Evolutionary conservation across 1,284 basidiomycete genomes (phyloP), one percentile per base, ranked within the genome.

Genomic region (Sporisorium reilianum): DNA sequence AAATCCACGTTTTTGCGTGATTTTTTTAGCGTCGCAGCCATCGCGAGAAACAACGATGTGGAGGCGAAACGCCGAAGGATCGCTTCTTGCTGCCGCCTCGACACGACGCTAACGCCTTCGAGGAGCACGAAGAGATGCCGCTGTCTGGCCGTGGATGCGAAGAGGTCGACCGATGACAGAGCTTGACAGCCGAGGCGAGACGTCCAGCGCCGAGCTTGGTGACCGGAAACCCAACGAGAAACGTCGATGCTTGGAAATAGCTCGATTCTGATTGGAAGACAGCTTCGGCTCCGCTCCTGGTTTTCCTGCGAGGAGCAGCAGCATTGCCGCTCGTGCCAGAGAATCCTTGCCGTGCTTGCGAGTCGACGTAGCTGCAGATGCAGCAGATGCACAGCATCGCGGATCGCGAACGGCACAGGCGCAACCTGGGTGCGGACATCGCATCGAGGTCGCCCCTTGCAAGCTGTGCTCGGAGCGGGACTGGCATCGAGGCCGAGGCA

Each of bases 191-290:
- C n/a, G 8, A 52, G 16, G 26, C 22, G 23, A 40, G 3, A 22
- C 14, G 14, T 25, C 48, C 34, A 30, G 48, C 45, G 30, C 30
- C 22, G 34, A 34, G 49, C 49, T 16, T 6, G 16, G 32, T 8
- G 46, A 49, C 38, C 8, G 34, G 8, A 16, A 40, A 50, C n/a
- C 30, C 34, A 23, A 46, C 5, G 53, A 23, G 14, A n/a, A 40
- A 32, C 10, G 26, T 22, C 20, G 32, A 28, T 40, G 62, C n/a
- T 70, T 70, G 57, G 62, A 58, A 70, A 64, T 70, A 64, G 67
- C 62, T 50, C 67, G 67, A 53, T 40, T 64, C 62, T 70, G 67
- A 70, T 70, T 70, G 57, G 67, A n/a, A n/a, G n/a, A n/a, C n/a
- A n/a, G n/a, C n/a, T 8, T 20, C 22, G 45, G 56, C 48, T 49